Percentiles rank a stretch among this genome's conserved stretches.
Evolutionary conservation across 345 rosid species (phyloP).

Genomic region (Geranium rotundifolium): DNA sequence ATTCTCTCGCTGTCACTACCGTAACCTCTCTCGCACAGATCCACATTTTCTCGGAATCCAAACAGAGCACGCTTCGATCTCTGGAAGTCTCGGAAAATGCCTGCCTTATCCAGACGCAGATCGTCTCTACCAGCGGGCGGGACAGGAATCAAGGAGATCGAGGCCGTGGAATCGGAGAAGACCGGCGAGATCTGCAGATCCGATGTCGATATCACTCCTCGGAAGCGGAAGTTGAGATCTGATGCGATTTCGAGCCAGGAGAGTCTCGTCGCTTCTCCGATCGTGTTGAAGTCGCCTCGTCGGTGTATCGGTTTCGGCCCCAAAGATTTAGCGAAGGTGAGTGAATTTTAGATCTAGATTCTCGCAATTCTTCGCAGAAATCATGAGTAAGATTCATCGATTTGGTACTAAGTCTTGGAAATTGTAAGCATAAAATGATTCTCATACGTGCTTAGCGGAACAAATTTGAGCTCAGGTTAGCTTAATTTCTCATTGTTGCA

Average conservation of each 20-base stretch:
- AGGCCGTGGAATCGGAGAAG: conserved; percentile 12
- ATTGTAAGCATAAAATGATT: not conserved
- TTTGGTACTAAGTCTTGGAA: not conserved
- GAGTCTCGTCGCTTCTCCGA: conserved; percentile 17
- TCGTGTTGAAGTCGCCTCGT: conserved; percentile 44
- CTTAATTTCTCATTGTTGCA: not conserved
- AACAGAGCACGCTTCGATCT: not conserved
- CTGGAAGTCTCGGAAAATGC: conserved; percentile 24
- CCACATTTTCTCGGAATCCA: not conserved
- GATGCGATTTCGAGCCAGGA: conserved; percentile 8
- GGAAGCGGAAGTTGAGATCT: conserved; percentile 50
- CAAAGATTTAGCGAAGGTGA: conserved; percentile 14
- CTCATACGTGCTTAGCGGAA: not conserved
- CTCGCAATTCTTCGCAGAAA: not conserved
- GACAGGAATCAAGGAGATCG: conserved; percentile 9
- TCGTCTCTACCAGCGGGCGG: conserved; percentile 26
- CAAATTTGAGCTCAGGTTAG: not conserved
- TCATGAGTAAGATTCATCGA: not conserved
- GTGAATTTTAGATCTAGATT: not conserved
- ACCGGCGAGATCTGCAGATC: conserved; percentile 21
- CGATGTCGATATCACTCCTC: conserved; percentile 25
- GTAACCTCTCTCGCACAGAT: not conserved
- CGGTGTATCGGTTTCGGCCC: conserved; percentile 30
- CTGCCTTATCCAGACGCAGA: conserved; percentile 31
- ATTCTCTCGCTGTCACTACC: not conserved